A percentile compares a stretch with the other conserved stretches of the same genome.
These are phyloP conservation scores for Lentithecium fluviatile DNA, from an alignment of 495 filamentous ascomycete species.

Conservation along the genomic window DNA sequence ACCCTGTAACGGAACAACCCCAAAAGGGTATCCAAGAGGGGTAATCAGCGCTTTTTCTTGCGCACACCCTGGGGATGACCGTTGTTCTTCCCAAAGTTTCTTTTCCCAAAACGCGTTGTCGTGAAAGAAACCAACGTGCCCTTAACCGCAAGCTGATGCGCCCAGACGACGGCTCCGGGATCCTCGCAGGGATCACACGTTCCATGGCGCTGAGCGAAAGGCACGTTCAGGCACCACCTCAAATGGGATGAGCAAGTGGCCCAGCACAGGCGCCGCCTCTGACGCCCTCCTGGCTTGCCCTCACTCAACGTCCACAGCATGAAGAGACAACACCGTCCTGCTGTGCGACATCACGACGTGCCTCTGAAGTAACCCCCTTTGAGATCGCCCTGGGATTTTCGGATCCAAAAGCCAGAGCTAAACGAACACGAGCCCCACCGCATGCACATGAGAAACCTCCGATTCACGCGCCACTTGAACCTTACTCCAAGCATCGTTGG, in stretches of 20 bases:
- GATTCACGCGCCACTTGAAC: background rate
- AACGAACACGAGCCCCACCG: background rate
- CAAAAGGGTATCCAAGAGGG: background rate
- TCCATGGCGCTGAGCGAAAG: background rate
- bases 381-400: too few species aligned
- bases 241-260: too few species aligned
- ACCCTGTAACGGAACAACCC: background rate
- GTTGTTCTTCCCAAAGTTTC: background rate
- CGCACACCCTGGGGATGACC: background rate
- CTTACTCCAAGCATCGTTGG: background rate
- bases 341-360: too few species aligned
- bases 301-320: too few species aligned
- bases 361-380: too few species aligned
- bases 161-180: background rate
- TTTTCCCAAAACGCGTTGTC: background rate
- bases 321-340: too few species aligned
- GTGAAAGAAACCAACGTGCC: background rate
- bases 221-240: too few species aligned
- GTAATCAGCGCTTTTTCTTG: background rate
- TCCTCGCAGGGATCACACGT: background rate
- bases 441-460: background rate
- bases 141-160: background rate
- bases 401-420: too few species aligned
- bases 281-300: too few species aligned
- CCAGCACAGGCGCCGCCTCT: too few species aligned